phyloP scores from a whole-genome alignment of 129 eudicot species.

The Artemisia annua region DNA sequence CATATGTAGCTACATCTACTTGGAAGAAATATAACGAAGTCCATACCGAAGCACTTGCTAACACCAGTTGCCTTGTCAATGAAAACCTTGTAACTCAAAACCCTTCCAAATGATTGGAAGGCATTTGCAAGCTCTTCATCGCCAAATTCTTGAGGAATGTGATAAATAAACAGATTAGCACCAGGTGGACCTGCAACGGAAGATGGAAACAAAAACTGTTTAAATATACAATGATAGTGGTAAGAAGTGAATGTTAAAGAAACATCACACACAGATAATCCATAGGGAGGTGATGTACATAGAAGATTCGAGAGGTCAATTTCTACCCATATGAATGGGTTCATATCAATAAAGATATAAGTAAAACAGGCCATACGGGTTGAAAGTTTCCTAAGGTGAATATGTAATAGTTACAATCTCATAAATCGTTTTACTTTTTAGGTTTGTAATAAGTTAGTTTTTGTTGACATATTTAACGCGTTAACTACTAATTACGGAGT shows the following conservation, averaged over 20 bases:
- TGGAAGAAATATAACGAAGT: constrained; percentile 5
- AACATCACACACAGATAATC: neutral
- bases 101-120: constrained; percentile 75
- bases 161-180: constrained; percentile 90
- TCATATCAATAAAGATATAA: too few species aligned
- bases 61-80: too few species aligned
- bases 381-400: neutral
- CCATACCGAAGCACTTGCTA: constrained; percentile 90
- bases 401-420: too few species aligned
- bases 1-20: too few species aligned
- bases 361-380: neutral
- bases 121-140: constrained; percentile 90
- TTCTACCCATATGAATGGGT: too few species aligned
- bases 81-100: constrained; percentile 91
- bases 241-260: neutral
- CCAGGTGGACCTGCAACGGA: constrained; percentile 82
- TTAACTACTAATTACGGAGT: too few species aligned
- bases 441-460: too few species aligned
- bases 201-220: constrained; percentile 3
- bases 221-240: neutral
- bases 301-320: neutral
- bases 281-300: neutral
- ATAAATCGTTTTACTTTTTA: too few species aligned
- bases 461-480: too few species aligned
- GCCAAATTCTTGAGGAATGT: constrained; percentile 94